Evolutionary conservation across 140 eudicot genomes (phyloP), one percentile per base, ranked within the genome.

Genomic region (Stevia rebaudiana): DNA sequence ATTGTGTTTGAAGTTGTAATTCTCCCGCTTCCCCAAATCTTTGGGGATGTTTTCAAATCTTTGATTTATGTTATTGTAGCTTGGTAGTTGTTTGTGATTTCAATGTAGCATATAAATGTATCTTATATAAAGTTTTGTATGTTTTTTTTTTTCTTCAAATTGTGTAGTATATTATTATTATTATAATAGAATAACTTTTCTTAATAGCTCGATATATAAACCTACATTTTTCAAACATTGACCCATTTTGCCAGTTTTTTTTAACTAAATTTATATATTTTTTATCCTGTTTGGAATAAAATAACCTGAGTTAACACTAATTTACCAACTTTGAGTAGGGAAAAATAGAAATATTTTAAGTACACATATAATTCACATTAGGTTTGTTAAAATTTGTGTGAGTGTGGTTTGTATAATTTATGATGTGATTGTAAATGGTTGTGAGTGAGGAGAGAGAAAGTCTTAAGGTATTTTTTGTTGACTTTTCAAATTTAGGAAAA

Each of bases 1-100:
- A 53, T 53, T 53, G 37, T 53, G 60, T 11, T 53, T 53, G 37
- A 53, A 24, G 60, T 53, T 53, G 36, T 24, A 53, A 53, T 7
- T 6, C 16, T n/a, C 60, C 36, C 12, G 3, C 16, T n/a, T 35
- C 36, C 60, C 3, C 28, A 51, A 46, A 46, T 46, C 24, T 46
- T 16, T 7, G 3, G 52, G 52, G 11, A 13, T 46, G 52, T 16
- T 17, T 46, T 8, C 23, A 15, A 46, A 46, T 46, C 24, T 17
- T 46, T 16, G 52, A 46, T 46, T 0, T 15, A 54, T 12, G 57
- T 31, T 15, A 2, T 11, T 49, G 60, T 53, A 53, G 33, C 13
- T 44, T 44, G 51, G 6, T 44, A 44, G 51, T 15, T 44, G 19
- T 44, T 9, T 51, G 58, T 51, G 16, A 51, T 51, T 22, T 51